Base-by-base conservation (phyloP, 2,329 filamentous ascomycete genomes). In the Aspergillus latus region DNA sequence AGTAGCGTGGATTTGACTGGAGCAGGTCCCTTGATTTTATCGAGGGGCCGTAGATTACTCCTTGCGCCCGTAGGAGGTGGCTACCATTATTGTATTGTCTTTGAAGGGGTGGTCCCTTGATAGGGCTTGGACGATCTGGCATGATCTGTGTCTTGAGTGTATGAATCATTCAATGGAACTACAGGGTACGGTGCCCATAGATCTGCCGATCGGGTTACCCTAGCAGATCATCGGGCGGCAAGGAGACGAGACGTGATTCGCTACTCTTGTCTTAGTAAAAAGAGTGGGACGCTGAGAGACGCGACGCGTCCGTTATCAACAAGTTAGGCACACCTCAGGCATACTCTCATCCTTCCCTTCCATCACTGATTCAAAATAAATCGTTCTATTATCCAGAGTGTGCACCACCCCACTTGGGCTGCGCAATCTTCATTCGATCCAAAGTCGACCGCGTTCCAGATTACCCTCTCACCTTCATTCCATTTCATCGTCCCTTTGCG, bases 391-490 rank as follows among this genome's bases (percentile, higher is more conserved):
- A 59, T 60, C 60, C 56, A 58, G 46, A 21, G 21, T 57, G 49
- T 49, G 49, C 54, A 52, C 43, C 42, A 49, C 61, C 61, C 61
- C 64, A 64, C 64, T 61, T 59, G 59, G 53, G 48, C 54, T 62
- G 53, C 60, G 47, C 56, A 56, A 62, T 40, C 56, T 56, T 54
- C 54, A 56, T 55, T 58, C 57, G 54, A 52, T 59, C 57, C 61
- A 61, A 57, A 62, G 60, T 55, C 54, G 55, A 59, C 50, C 51
- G 39, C 51, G 52, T 61, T 61, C 54, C 59, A 54, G 52, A 46
- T 49, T 54, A 43, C 37, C 49, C 49, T 30, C 32, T 54, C 51
- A 5, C 8, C 39, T 16, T 13, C 39, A 21, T 46, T 48, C 51
- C 45, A 39, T 44, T 52, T 47, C 32, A 53, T 42, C 43, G 46